These are phyloP conservation scores for Argentina anserina DNA, from an alignment of 306 rosid species.

Conservation along the genomic window DNA sequence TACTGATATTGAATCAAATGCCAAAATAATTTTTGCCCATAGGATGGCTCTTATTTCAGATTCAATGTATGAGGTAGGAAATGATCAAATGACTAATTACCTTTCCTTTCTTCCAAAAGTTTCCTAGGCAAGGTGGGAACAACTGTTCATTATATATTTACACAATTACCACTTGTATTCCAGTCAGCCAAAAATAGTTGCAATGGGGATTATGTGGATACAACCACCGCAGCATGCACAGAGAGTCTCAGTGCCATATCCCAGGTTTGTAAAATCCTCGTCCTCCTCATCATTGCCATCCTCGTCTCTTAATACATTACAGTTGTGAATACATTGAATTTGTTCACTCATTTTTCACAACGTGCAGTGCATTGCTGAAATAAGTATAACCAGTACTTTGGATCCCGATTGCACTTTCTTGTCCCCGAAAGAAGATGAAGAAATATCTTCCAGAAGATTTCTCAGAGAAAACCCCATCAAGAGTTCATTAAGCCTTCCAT, in stretches of 20 bases:
- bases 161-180: background rate
- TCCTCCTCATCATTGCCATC: background rate
- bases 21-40: constrained; percentile 11
- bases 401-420: constrained; percentile 25
- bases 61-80: constrained; percentile 17
- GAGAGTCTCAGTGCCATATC: constrained; percentile 4
- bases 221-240: constrained; percentile 5
- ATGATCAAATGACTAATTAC: background rate
- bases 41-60: constrained; percentile 28
- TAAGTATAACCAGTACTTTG: constrained; percentile 1
- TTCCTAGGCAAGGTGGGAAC: background rate
- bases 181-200: constrained; percentile 24
- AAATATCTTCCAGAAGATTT: constrained; percentile 13
- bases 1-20: constrained; percentile 10
- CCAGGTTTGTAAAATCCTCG: constrained; percentile 1
- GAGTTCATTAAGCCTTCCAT: constrained; percentile 1
- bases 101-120: background rate
- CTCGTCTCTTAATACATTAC: background rate
- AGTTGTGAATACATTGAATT: too few relatives aligned
- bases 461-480: constrained; percentile 5
- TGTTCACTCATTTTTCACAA: too few relatives aligned
- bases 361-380: constrained; percentile 18
- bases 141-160: background rate
- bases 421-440: constrained; percentile 18
- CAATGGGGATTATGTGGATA: constrained; percentile 22